These are phyloP conservation scores for Saccharomycopsis phalli DNA, from an alignment of 1,139 yeast species.

Conservation along the genomic window DNA sequence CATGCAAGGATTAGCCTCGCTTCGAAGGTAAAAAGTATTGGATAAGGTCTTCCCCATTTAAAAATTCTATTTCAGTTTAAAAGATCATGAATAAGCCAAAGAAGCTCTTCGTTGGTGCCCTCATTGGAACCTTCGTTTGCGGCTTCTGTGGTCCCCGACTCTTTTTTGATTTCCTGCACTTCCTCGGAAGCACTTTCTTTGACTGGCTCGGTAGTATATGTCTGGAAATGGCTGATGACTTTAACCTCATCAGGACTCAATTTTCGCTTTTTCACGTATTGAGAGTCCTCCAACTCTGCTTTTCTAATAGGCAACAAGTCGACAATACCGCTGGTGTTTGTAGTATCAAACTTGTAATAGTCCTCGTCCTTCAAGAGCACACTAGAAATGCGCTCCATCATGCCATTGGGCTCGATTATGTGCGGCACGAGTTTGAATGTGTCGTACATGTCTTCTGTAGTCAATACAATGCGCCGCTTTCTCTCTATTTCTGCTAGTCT, in stretches of 20 bases:
- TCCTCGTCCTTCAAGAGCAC: constrained; percentile 56
- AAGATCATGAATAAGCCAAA: constrained; percentile 61
- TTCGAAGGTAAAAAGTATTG: no score
- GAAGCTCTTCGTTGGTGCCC: constrained; percentile 61
- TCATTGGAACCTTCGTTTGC: constrained; percentile 28
- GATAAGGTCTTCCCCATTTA: no score
- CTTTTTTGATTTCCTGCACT: background rate
- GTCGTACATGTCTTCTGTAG: constrained; percentile 58
- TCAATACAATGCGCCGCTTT: constrained; percentile 34
- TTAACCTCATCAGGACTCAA: background rate
- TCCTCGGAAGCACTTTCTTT: background rate
- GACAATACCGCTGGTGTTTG: constrained; percentile 35
- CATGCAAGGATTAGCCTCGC: no score
- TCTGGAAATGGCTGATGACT: constrained; percentile 25
- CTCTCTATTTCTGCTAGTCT: constrained; percentile 2
- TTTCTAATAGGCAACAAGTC: constrained; percentile 23
- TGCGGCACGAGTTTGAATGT: constrained; percentile 59
- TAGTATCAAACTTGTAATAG: constrained; percentile 33
- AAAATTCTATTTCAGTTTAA: constrained; percentile 27
- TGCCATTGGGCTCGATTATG: constrained; percentile 59
- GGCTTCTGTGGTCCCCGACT: background rate
- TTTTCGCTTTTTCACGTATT: constrained; percentile 5
- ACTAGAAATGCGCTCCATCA: constrained; percentile 41
- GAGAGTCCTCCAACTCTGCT: constrained; percentile 4
- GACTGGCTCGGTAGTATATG: constrained; percentile 22